Base-by-base conservation (phyloP, 192 early-diverging fungal species). In the Coemansia sp. region DNA sequence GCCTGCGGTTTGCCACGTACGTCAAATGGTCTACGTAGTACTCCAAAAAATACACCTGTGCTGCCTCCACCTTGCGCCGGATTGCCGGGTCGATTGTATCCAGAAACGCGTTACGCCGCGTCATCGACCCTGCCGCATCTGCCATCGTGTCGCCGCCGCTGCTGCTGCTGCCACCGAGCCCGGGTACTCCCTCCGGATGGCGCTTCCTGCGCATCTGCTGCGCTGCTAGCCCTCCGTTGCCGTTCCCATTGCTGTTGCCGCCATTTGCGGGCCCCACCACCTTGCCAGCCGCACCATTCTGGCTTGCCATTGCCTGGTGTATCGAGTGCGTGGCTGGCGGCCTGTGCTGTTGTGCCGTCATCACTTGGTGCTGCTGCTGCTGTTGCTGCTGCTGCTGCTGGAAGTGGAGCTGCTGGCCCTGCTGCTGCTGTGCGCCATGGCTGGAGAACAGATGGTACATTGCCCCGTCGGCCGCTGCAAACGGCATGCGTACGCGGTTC, bases 11-110 rank as follows among this genome's bases (percentile, higher is more conserved):
- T 67, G 89, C 85, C 12, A 93, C 73, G 64, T 93, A 94, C 39
- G 84, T 86, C 32, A 92, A 72, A 16, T 93, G 84, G 68, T 90
- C 89, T 47, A 89, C 87, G 74, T 94, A 94, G 71, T 93, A 86
- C 70, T 93, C 92, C 21, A 92, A 76, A 62, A 94, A 93, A 70
- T 89, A 85, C 68, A 82, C 72, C 58, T 75, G 69, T 4, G 81
- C 72, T 12, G 77, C 77, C 70, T 84, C 77, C 56, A 72, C 72
- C 58, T 75, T 75, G 68, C 82, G 77, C 15, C 74, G 82, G 56
- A 79, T 68, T 9, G 77, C 74, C 15, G 77, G 77, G 65, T 84
- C 77, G 41, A 79, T 67, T 6, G 71, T 79, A 50, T 79, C 76
- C 40, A 79, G 68, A 40, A 79, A 79, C 13, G 79, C 79, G 54